A percentile compares a stretch with the other conserved stretches of the same genome.
Conservation (phyloP, 805 yeast genomes). For the Starmerella geochares region DNA sequence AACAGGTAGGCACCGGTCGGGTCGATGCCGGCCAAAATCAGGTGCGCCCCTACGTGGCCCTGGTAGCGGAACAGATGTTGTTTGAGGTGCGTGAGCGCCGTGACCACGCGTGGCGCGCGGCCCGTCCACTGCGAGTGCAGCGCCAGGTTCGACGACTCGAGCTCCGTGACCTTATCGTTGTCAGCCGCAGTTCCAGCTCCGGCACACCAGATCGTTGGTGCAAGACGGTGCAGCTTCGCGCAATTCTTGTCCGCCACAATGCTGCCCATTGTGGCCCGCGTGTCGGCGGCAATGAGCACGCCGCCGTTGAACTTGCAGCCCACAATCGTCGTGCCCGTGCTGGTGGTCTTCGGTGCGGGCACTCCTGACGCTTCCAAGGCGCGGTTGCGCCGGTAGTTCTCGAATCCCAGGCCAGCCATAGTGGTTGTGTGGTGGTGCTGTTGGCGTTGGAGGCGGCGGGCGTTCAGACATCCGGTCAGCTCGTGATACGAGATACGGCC, state of each 20-base stretch:
- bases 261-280: conserved; percentile 93
- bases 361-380: conserved; percentile 62
- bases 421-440: neutral
- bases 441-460: neutral
- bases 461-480: neutral
- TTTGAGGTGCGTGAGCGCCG: conserved; percentile 84
- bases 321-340: conserved; percentile 98
- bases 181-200: conserved; percentile 99
- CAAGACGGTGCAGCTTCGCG: conserved; percentile 80
- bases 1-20: conserved; percentile 91
- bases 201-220: conserved; percentile 97
- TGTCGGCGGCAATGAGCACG: conserved; percentile 96
- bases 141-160: conserved; percentile 83
- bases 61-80: conserved; percentile 95
- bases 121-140: conserved; percentile 74
- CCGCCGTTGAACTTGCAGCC: conserved; percentile 91
- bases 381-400: conserved; percentile 83
- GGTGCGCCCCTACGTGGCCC: conserved; percentile 93
- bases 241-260: conserved; percentile 98
- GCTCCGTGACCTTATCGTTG: conserved; percentile 93
- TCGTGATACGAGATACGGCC: neutral
- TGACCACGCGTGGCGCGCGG: conserved; percentile 84
- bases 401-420: conserved; percentile 92
- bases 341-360: conserved; percentile 77
- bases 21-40: conserved; percentile 96